Percentiles rank a stretch among this genome's conserved stretches.
Conservation (phyloP, 2,329 filamentous ascomycete genomes). For the Xylariaceae sp. region DNA sequence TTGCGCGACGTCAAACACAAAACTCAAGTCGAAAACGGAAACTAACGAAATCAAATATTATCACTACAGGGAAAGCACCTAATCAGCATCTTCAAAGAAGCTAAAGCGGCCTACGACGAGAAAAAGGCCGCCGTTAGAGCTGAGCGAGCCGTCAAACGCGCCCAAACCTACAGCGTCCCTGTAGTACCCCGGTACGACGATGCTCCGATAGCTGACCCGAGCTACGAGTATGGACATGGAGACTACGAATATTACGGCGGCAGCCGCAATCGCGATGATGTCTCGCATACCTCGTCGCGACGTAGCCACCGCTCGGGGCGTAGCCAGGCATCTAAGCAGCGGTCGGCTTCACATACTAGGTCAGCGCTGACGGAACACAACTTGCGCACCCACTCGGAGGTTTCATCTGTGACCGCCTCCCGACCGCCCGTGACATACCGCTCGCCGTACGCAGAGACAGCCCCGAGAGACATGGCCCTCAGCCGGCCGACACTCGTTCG, state of each 20-base stretch:
- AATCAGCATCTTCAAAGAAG: slow-evolving; percentile 86
- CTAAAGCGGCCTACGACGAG: slow-evolving; percentile 80
- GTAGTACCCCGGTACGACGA: slow-evolving; percentile 27
- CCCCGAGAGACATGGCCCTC: slow-evolving; percentile 40
- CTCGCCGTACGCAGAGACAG: slow-evolving; percentile 42
- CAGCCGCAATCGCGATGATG: slow-evolving; percentile 31
- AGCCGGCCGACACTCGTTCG: slow-evolving; percentile 36
- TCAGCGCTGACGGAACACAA: slow-evolving; percentile 49
- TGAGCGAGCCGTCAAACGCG: slow-evolving; percentile 55
- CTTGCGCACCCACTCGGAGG: slow-evolving; percentile 50
- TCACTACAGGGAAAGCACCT: slow-evolving; percentile 75
- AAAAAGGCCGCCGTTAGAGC: slow-evolving; percentile 79
- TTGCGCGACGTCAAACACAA: neutral
- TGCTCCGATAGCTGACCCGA: slow-evolving; percentile 21
- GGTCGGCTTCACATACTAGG: slow-evolving; percentile 31
- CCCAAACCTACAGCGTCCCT: slow-evolving; percentile 51
- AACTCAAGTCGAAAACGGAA: neutral
- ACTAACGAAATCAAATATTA: neutral
- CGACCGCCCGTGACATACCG: slow-evolving; percentile 36
- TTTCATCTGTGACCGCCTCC: slow-evolving; percentile 47
- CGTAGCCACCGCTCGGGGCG: slow-evolving; percentile 38
- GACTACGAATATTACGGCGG: slow-evolving; percentile 22
- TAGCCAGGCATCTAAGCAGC: slow-evolving; percentile 33
- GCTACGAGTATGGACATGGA: slow-evolving; percentile 21
- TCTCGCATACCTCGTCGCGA: slow-evolving; percentile 39